These are phyloP conservation scores for Globisporangium middletonii DNA, from an alignment of 352 stramenopile genomes.

Conservation along the genomic window DNA sequence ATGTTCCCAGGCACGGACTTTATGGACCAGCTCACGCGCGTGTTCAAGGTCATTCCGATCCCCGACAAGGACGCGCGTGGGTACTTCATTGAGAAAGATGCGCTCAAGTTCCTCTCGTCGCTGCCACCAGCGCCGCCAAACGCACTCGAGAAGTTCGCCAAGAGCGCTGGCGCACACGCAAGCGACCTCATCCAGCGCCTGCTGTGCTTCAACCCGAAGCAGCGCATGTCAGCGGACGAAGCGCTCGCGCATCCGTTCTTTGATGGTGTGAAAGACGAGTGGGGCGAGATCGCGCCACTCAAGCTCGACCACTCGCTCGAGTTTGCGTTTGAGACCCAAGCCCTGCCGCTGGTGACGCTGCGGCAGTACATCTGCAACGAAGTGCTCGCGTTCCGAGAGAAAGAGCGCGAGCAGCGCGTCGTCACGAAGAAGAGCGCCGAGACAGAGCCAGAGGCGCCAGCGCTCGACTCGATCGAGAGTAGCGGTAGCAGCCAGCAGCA, in stretches of 20 bases:
- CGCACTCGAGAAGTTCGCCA: constrained; percentile 55
- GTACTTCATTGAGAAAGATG: constrained; percentile 78
- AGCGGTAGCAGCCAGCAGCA: neutral
- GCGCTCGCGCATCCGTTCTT: constrained; percentile 88
- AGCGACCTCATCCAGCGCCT: constrained; percentile 83
- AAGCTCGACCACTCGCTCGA: constrained; percentile 69
- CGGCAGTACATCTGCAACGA: constrained; percentile 80
- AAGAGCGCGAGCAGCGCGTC: constrained; percentile 14
- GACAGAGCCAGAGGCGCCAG: constrained; percentile 20
- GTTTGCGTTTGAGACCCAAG: constrained; percentile 78
- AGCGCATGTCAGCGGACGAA: constrained; percentile 87
- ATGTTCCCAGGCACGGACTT: constrained; percentile 79
- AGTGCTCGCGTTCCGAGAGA: constrained; percentile 51
- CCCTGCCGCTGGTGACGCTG: constrained; percentile 58
- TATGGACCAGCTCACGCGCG: constrained; percentile 79
- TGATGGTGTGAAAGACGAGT: constrained; percentile 85
- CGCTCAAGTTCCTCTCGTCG: constrained; percentile 80
- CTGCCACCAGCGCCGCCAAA: constrained; percentile 42
- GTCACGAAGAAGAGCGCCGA: neutral
- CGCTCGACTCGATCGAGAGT: constrained; percentile 6
- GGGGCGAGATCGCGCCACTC: constrained; percentile 61
- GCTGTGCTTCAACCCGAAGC: constrained; percentile 88
- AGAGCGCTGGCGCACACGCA: constrained; percentile 31
- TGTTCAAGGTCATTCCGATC: constrained; percentile 75
- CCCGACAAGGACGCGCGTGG: constrained; percentile 54